These are phyloP conservation scores for Ceratobasidium sp. DNA, from an alignment of 1,284 basidiomycete genomes.

Conservation along the genomic window DNA sequence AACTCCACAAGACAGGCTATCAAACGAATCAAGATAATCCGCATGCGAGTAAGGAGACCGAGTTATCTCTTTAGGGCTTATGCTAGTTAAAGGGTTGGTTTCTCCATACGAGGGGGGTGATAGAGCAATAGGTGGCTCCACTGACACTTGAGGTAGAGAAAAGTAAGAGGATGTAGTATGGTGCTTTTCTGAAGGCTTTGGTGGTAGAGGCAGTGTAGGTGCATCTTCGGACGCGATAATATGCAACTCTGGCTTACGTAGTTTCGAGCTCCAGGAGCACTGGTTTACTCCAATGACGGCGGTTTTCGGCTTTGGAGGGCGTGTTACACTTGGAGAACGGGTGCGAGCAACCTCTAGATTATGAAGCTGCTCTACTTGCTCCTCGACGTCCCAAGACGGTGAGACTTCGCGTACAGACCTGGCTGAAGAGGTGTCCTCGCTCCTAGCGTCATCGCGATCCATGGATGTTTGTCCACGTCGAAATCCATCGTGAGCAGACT, in stretches of 20 bases:
- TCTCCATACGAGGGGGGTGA: not conserved
- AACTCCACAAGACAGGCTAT: too few relatives aligned
- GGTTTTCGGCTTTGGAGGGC: not conserved
- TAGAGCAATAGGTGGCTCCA: too few relatives aligned
- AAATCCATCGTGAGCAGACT: not conserved
- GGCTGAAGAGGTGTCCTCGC: not conserved
- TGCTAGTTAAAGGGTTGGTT: not conserved
- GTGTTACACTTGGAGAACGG: not conserved
- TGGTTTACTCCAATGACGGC: not conserved
- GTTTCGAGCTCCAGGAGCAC: slow-evolving; percentile 17
- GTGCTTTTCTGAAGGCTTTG: not conserved
- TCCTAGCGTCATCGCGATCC: not conserved
- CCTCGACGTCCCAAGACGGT: slow-evolving; percentile 19
- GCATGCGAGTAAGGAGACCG: too few relatives aligned
- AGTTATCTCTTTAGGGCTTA: too few relatives aligned
- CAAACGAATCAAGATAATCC: too few relatives aligned
- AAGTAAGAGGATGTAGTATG: slow-evolving; percentile 26
- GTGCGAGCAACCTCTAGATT: not conserved
- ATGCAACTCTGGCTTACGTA: not conserved
- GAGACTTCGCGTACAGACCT: slow-evolving; percentile 8
- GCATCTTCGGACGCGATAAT: not conserved
- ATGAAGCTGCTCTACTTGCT: not conserved
- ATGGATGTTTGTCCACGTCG: not conserved
- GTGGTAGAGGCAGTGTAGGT: too few relatives aligned
- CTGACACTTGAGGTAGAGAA: not conserved